A percentile compares a stretch with the other conserved stretches of the same genome.
phyloP scores from a whole-genome alignment of 2,329 filamentous ascomycete genomes.

The Diaporthe amygdali region DNA sequence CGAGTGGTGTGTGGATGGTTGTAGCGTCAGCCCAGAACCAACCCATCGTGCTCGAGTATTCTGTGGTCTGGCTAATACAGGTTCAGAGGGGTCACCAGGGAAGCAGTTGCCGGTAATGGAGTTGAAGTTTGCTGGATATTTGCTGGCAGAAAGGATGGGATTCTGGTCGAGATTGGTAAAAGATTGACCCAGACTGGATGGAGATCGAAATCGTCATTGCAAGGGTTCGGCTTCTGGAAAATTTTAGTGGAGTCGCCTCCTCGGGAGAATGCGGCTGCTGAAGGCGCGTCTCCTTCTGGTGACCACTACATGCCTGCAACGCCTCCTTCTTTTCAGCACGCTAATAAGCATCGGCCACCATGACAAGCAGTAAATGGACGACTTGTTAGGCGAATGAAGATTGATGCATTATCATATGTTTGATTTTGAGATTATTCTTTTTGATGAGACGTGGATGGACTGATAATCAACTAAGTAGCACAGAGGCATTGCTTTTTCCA shows the following conservation, averaged over 20 bases:
- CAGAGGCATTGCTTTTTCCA: background rate
- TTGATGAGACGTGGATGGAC: background rate
- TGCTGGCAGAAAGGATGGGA: background rate
- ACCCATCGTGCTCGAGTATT: constrained; percentile 49
- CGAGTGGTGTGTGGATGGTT: constrained; percentile 30
- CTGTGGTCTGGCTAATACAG: background rate
- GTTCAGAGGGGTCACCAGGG: background rate
- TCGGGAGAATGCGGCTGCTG: constrained; percentile 14
- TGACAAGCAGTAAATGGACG: background rate
- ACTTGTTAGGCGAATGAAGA: background rate
- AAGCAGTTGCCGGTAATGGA: background rate
- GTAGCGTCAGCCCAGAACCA: constrained; percentile 67
- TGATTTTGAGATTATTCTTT: background rate
- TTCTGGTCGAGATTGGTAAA: constrained; percentile 1
- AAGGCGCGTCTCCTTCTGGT: background rate
- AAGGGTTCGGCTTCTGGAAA: constrained; percentile 7
- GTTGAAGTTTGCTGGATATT: background rate
- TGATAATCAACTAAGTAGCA: background rate
- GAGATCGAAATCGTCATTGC: constrained; percentile 15
- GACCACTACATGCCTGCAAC: background rate
- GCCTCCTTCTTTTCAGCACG: background rate
- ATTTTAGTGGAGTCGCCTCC: constrained; percentile 18
- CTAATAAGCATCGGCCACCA: background rate
- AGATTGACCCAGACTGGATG: constrained; percentile 17
- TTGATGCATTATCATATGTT: background rate